Evolutionary conservation across 2,329 filamentous ascomycete species (phyloP), one percentile per base, ranked within the genome.

Genomic region (Phoma sp.): DNA sequence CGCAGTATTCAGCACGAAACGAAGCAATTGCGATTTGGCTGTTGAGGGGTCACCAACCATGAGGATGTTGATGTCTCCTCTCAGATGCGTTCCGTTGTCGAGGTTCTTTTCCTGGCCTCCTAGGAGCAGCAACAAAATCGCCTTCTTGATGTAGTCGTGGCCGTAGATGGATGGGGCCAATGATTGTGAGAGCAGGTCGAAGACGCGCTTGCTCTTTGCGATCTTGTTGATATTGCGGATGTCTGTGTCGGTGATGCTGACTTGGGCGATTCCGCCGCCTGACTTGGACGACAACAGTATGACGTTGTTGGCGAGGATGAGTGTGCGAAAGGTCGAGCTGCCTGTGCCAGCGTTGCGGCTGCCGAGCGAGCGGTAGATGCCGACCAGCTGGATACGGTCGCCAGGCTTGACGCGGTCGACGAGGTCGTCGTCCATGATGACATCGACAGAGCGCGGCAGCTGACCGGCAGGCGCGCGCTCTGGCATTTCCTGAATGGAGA

Each of bases 41-140:
- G 95, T 99, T 0, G 95, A 99, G 3, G 95, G 95, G 75, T 99
- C 95, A 78, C 95, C 95, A 38, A 99, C 94, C 95, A 99, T 98
- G 45, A 99, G 83, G 64, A 99, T 96, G 75, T 99, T 99, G 79
- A 99, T 98, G 71, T 99, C 95, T 80, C 95, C 95, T 84, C 95
- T 89, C 74, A 99, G 79, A 84, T 99, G 95, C 1, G 95, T 98
- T 55, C 95, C 95, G 67, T 99, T 99, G 61, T 98, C 95, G 52
- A 99, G 78, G 70, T 99, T 99, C 83, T 99, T 99, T 81, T 99
- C 95, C 84, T 96, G 92, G 55, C 95, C 95, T 70, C 95, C 91
- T 13, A 99, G 81, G 25, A 99, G 84, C 91, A 98, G 96, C 43
- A 99, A 85, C 29, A 99, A 79, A 62, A 99, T 96, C 0, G 95